Evolutionary conservation across 1,284 basidiomycete species (phyloP), one percentile per base, ranked within the genome.

Genomic region (Malassezia brasiliensis): DNA sequence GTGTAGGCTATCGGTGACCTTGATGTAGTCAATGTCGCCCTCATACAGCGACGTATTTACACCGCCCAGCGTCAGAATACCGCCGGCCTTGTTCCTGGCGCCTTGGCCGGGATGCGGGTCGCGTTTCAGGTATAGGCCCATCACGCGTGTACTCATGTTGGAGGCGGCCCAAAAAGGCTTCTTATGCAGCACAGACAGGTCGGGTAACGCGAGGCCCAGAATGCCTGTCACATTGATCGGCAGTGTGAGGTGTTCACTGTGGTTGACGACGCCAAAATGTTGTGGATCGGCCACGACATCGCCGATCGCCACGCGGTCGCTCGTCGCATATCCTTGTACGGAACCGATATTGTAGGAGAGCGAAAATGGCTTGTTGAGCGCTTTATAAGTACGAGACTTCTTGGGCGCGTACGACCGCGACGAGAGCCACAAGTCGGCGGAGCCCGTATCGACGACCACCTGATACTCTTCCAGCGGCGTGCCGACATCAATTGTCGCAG

Each of bases 261-360:
- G 58, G 39, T 69, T 65, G 4, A 68, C 69, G 22, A 75, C 50
- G 19, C 72, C 76, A 35, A 77, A 72, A 5, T 64, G 68, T 55
- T 75, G 71, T 22, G 63, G 64, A 38, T 59, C 55, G 40, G 76
- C 67, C 14, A 67, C 68, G 57, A 72, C 71, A 12, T 75, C 73
- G 5, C 66, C 76, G 12, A 77, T 59, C 7, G 64, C 55, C 22
- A 77, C 65, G 34, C 63, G 68, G 57, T 96, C 91, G 10, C 77
- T 65, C 0, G 78, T 87, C 3, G 91, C 80, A 5, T 72, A 66
- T 3, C 91, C 91, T 0, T 77, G 69, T 0, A 85, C 90, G 44
- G 79, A 75, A 7, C 90, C 91, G 34, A 82, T 84, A 30, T 88
- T 90, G 65, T 96, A 96, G 1, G 80, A 79, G 55, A 94, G 86